phyloP scores from a whole-genome alignment of 768 basidiomycete species.

The Albatrellus ellisii region DNA sequence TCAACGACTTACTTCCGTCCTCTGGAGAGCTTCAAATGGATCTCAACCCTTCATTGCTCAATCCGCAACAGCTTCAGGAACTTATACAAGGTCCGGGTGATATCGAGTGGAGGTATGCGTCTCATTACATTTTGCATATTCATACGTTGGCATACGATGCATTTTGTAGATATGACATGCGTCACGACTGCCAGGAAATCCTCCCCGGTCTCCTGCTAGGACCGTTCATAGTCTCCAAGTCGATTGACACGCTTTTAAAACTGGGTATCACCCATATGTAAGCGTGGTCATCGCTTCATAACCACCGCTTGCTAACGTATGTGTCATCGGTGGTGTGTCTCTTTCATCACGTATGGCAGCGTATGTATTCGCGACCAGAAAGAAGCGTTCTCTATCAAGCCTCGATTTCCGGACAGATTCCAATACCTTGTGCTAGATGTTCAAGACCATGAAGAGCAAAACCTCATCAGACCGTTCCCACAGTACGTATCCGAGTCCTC shows the following conservation, averaged over 20 bases:
- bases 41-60: no score
- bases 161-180: constrained; percentile 74
- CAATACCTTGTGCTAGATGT: constrained; percentile 74
- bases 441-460: constrained; percentile 89
- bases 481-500: constrained; percentile 29
- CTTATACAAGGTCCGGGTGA: constrained; percentile 72
- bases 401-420: constrained; percentile 74
- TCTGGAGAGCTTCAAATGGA: no score
- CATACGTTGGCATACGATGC: no score
- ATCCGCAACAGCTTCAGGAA: constrained; percentile 31
- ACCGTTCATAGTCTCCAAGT: constrained; percentile 82
- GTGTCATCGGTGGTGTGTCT: neutral
- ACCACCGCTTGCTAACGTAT: constrained; percentile 1
- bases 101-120: constrained; percentile 73
- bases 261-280: constrained; percentile 81
- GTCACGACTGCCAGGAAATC: constrained; percentile 90
- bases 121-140: no score
- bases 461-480: constrained; percentile 86
- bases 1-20: no score
- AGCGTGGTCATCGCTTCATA: constrained; percentile 11
- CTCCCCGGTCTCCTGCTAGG: constrained; percentile 72
- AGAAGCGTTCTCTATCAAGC: constrained; percentile 81
- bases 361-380: constrained; percentile 84
- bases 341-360: constrained; percentile 31
- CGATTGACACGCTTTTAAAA: constrained; percentile 47